A percentile compares a stretch with the other conserved stretches of the same genome.
Evolutionary conservation across 176 grass and related monocot genomes (phyloP).

Genomic region (Rhynchospora tenuis): DNA sequence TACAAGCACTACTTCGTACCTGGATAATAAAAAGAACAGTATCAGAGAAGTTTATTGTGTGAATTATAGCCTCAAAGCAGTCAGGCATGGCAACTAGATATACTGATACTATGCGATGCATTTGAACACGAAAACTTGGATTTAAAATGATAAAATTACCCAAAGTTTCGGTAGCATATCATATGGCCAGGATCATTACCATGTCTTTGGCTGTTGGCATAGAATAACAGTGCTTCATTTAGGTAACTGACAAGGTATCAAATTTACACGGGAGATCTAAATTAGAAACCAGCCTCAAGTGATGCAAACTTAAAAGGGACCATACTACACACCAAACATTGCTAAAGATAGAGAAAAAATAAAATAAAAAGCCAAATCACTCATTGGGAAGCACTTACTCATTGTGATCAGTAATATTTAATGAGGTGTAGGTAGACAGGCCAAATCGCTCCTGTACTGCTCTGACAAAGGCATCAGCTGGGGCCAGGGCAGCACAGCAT

Average conservation of each 20-base stretch:
- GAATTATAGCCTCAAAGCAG: background rate
- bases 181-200: background rate
- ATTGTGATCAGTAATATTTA: slow-evolving; percentile 64
- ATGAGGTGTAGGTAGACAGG: slow-evolving; percentile 65
- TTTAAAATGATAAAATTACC: background rate
- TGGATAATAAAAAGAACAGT: slow-evolving; percentile 29
- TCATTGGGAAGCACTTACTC: slow-evolving; percentile 44
- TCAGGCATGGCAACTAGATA: background rate
- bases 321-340: slow-evolving; percentile 13
- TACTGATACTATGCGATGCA: background rate
- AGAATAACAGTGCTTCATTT: background rate
- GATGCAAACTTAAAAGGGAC: background rate
- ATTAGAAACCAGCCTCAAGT: background rate
- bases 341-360: too few species aligned
- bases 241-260: background rate
- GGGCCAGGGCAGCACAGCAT: slow-evolving; percentile 91
- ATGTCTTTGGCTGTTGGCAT: background rate
- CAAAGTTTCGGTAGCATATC: background rate
- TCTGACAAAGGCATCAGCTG: slow-evolving; percentile 82
- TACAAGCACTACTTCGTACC: slow-evolving; percentile 80
- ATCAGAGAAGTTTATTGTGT: background rate
- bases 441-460: slow-evolving; percentile 96
- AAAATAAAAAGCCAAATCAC: too few species aligned
- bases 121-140: background rate
- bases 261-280: background rate